Evolutionary conservation across 257 asterid species (phyloP).

Genomic region (Voacanga thouarsii): DNA sequence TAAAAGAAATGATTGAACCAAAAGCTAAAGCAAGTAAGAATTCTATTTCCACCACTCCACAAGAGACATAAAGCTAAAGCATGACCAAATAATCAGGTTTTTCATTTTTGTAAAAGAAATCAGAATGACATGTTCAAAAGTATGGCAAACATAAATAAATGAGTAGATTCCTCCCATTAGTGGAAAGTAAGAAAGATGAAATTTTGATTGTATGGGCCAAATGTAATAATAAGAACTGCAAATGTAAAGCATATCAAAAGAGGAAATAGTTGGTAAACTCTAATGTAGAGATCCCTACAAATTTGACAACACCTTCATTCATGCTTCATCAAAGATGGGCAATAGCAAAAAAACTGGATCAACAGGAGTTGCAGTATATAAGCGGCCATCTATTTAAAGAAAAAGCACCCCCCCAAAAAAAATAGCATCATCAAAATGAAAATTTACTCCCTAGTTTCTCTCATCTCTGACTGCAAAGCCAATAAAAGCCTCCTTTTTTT

Average conservation of each 20-base stretch:
- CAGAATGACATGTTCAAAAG: neutral
- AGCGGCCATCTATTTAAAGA: conserved; percentile 62
- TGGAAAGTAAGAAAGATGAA: neutral
- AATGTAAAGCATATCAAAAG: neutral
- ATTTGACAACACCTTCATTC: conserved; percentile 60
- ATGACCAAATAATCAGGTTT: neutral
- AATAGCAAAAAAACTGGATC: conserved; percentile 89
- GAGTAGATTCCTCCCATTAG: neutral
- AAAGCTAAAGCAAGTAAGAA: neutral
- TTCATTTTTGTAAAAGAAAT: neutral
- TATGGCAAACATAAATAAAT: neutral
- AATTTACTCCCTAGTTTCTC: neutral
- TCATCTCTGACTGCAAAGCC: neutral
- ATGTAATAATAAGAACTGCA: neutral
- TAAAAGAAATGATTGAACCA: neutral
- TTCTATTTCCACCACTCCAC: neutral
- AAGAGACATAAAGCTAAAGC: neutral
- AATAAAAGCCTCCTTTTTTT: neutral
- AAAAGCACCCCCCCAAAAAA: too few species aligned
- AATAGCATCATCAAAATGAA: conserved; percentile 6
- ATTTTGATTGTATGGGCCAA: neutral
- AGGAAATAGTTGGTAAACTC: neutral
- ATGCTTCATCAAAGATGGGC: conserved; percentile 93
- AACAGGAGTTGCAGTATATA: conserved; percentile 81
- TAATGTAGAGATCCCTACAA: neutral